Conservation (phyloP, 2,329 filamentous ascomycete genomes). For the Cytospora piceae region DNA sequence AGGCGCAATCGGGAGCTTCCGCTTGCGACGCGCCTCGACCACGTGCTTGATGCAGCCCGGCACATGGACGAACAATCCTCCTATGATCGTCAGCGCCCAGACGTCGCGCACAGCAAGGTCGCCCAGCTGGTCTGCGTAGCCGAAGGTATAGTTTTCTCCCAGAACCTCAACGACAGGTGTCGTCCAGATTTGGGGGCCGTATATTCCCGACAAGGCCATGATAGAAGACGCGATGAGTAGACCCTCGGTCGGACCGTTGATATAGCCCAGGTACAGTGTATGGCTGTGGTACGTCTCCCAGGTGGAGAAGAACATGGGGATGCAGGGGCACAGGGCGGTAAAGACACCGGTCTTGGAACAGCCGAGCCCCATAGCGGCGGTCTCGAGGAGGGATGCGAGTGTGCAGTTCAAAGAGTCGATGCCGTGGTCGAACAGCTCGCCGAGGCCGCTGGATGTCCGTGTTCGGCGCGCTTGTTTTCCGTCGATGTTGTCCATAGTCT, state of each 20-base stretch:
- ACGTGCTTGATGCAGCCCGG: conserved; percentile 92
- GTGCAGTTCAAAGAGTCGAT: conserved; percentile 99
- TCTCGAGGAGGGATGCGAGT: conserved; percentile 85
- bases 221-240: conserved; percentile 84
- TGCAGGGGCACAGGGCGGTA: conserved; percentile 85
- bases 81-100: conserved; percentile 76
- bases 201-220: conserved; percentile 86
- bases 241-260: conserved; percentile 97
- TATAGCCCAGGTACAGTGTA: conserved; percentile 90
- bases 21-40: conserved; percentile 70
- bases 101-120: conserved; percentile 80
- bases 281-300: conserved; percentile 99
- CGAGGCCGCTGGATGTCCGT: conserved; percentile 90
- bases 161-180: conserved; percentile 72
- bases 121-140: conserved; percentile 64
- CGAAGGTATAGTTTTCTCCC: conserved; percentile 58
- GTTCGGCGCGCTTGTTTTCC: conserved; percentile 96
- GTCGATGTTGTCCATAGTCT: conserved; percentile 98
- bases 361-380: conserved; percentile 89
- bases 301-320: conserved; percentile 99
- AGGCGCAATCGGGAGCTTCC: conserved; percentile 74
- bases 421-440: conserved; percentile 97
- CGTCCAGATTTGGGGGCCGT: conserved; percentile 86
- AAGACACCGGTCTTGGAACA: conserved; percentile 84
- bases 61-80: conserved; percentile 73